Base-by-base conservation (phyloP, 164 flowering plant genomes). In the Annona cherimola region DNA sequence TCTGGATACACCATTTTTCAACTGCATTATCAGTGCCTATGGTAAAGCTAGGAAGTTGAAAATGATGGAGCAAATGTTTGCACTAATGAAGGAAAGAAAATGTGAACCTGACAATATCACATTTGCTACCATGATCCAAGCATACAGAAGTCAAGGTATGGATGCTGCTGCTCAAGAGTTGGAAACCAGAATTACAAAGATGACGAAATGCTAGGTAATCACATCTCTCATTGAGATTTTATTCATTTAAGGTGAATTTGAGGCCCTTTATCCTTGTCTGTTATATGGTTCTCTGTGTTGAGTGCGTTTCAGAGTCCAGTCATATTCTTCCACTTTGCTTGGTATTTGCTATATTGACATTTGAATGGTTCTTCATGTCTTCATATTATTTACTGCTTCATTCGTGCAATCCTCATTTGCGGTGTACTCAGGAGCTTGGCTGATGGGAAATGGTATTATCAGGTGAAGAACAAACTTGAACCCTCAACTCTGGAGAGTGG, bases 1-100 rank as follows among this genome's bases (percentile, higher is more conserved):
- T 67, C 76, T 89, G 41, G 98, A 93, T 79, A 90, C 99, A 0
- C 82, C 94, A 42, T 91, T 91, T 69, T 93, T 89, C 78, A 95
- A 95, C 70, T 86, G 94, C 73, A 74, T 84, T 73, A 88, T 93
- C 55, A 83, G 79, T 79, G 97, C 94, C 14, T 91, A 86, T 83
- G 99, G 97, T 3, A 84, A 74, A 75, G 88, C 82, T 63, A 94
- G 97, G 68, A 84, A 91, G 68, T 60, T 91, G 20, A 75, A 77
- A 42, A 83, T 43, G 69, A 87, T 93, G 96, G 73, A 75, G 54
- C 84, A 86, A 59, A 61, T 85, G 73, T 89, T 85, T 68, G 61
- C 79, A 78, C 78, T 35, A n/a, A 95, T 93, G 98, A 86, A 86
- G 78, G 87, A 79, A 70, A 80, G 76, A 70, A 78, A 81, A 39